Base-by-base conservation (phyloP, 176 grass and related monocot species). In the Bothriochloa decipiens region DNA sequence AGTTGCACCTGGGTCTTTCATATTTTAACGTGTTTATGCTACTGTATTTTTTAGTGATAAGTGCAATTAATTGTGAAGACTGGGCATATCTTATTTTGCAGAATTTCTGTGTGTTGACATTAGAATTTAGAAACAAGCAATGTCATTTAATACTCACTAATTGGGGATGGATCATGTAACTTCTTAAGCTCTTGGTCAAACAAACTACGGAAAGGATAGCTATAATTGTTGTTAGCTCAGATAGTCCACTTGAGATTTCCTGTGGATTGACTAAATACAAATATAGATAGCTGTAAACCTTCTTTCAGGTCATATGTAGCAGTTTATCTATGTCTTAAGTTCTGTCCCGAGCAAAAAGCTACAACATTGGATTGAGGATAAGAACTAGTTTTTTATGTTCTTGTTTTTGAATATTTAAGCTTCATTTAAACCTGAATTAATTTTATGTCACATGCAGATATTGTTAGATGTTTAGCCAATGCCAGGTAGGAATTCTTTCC, bases 401-500 rank as follows among this genome's bases (percentile, higher is more conserved):
- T 72, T 46, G 41, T 13, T 27, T 27, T 46, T 9, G 41, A 67
- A 74, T 86, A 60, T 86, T 65, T 22, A 46, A 43, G 32, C 41
- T 33, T 23, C 40, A 70, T 80, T 75, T 55, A 64, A 61, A 57
- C 50, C 69, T 83, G 69, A 63, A 15, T 37, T 57, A 46, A 74
- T 84, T 14, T 79, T 37, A 67, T 78, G 35, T 72, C 39, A 62
- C 10, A 17, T 83, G 62, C 74, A 95, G 96, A 98, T 90, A 94
- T 91, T 64, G 93, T 98, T 57, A 88, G 96, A 82, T 92, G 93
- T 82, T 65, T 98, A 83, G 91, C 96, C 82, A 10, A 89, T 95
- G 87, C 93, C 89, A 55, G 91, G 89, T 92, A 64, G 96, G 96
- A 57, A 79, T 98, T 70, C 93, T 98, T 43, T 98, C 96, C 72